These are phyloP conservation scores for Echeveria elegans DNA, from an alignment of 164 flowering plant species.

Conservation along the genomic window DNA sequence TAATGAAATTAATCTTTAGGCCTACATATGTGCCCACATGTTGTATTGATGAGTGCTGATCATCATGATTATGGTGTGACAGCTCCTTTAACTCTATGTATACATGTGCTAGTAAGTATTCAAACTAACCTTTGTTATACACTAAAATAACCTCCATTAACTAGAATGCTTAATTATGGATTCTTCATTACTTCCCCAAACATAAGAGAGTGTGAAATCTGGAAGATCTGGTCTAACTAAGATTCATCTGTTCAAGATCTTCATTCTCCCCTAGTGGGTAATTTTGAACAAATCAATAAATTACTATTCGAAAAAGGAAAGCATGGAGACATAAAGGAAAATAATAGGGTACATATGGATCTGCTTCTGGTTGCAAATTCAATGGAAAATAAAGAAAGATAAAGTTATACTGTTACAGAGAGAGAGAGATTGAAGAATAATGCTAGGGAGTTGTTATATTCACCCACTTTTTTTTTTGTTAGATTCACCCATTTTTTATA, in stretches of 20 bases:
- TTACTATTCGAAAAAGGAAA: background rate
- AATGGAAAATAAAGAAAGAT: background rate
- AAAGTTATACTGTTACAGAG: background rate
- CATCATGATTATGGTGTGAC: background rate
- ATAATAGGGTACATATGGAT: background rate
- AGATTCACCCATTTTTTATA: too few species aligned
- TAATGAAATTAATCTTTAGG: background rate
- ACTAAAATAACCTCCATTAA: background rate
- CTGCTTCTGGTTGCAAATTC: background rate
- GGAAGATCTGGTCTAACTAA: background rate
- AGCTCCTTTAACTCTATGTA: background rate
- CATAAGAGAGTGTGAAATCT: background rate
- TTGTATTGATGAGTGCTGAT: background rate
- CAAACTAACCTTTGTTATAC: background rate
- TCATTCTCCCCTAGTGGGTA: background rate
- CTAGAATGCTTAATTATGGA: background rate
- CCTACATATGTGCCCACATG: constrained; percentile 7
- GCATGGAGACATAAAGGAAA: background rate
- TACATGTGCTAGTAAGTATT: background rate
- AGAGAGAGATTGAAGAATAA: background rate
- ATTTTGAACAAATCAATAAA: background rate
- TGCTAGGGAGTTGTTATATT: too few species aligned
- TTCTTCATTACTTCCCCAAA: background rate
- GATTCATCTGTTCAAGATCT: background rate
- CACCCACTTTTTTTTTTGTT: too few species aligned